Base-by-base conservation (phyloP, 495 filamentous ascomycete species). In the Aspergillus egyptiacus region DNA sequence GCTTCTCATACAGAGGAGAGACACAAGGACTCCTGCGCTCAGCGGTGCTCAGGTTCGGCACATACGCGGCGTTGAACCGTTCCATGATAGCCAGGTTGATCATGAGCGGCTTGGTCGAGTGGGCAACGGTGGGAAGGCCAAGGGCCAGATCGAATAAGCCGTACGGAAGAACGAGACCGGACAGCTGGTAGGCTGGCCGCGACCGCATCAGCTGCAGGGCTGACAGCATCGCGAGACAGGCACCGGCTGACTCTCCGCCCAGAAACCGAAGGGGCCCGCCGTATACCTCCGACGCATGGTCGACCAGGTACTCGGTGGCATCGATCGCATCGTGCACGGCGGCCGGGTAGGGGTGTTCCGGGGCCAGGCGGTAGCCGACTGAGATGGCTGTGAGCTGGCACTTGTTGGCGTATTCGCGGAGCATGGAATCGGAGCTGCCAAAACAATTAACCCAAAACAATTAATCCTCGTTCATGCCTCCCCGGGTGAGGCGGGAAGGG, bases 281-380 rank as follows among this genome's bases (percentile, higher is more conserved):
- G 24, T 56, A 62, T n/a, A n/a, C n/a, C 11, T 41, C 37, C 32
- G 56, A 24, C 2, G 58, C 60, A 46, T 79, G 65, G 35, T 79
- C 68, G 41, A 76, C 64, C 23, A 70, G 18, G n/a, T 50, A 41
- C 18, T 50, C 47, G 17, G 47, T 75, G 9, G 62, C 74, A 61
- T 80, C 78, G 42, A 66, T 66, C 62, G 73, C 74, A 57, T 84
- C 80, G 38, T 82, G 63, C 4, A 65, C 53, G 0, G 62, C 69
- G 13, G 65, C 66, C 0, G 80, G 80, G 50, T 66, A 81, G 0
- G 76, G 75, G 53, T 82, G 34, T 45, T 82, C 77, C 0, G 80
- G 80, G 6, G 80, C 78, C n/a, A 76, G 68, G 36, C 80, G 65
- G 61, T 83, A 83, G 13, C 77, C 80, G 15, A 80, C 67, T 5